Evolutionary conservation across 768 basidiomycete species (phyloP), one percentile per base, ranked within the genome.

Genomic region (Ramaria sp.): DNA sequence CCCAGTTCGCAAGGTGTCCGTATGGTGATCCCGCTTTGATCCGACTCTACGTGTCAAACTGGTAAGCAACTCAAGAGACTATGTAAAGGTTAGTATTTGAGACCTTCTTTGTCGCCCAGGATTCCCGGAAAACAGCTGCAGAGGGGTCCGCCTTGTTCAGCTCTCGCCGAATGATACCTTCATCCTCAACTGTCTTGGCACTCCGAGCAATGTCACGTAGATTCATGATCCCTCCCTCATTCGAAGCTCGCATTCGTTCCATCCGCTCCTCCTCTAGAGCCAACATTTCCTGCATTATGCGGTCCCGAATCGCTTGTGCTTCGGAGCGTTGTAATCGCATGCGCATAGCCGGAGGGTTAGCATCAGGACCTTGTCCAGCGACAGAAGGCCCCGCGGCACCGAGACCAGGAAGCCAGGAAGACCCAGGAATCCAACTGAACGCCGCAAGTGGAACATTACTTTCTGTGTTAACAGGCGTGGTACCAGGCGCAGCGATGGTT

Each of bases 211-310:
- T 66, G 48, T 76, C 55, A 20, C 46, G 46, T 20, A 57, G 30
- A 49, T 57, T 38, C 34, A 48, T 49, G 31, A 57, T 11, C 17
- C 55, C 31, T 37, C 37, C 31, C 27, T 49, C 45, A 50, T 54
- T 39, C 38, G 57, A 47, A 34, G 37, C 49, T 30, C 46, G 37
- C 94, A 95, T 97, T 19, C 93, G 80, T 59, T 88, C 82, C 84
- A 99, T 94, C 24, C 96, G 81, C 68, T 98, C 92, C 67, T 98
- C 94, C 70, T 99, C 96, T 27, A 99, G 73, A 22, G 91, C 78
- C 60, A 97, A 75, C 96, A 99, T 99, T 75, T 99, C 96, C 63
- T 88, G 83, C 96, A 99, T 99, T 60, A 99, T 99, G 20, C 93
- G 79, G 62, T 92, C 88, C 15, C 91, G 81, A 62, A 99, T 99